Conservation (phyloP, 805 yeast species). For the Spathaspora boniae region DNA sequence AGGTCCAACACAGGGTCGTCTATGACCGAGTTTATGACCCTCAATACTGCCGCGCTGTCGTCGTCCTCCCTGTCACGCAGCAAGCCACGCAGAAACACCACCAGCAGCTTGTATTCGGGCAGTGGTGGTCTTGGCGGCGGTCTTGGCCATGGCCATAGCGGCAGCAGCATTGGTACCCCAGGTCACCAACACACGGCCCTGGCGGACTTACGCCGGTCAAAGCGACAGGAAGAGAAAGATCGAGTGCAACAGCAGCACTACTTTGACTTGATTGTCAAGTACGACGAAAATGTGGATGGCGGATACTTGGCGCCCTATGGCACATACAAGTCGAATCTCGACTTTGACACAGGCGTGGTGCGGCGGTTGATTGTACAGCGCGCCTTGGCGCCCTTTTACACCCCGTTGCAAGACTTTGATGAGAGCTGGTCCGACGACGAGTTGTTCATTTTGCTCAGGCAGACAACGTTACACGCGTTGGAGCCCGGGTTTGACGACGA, state of each 20-base stretch:
- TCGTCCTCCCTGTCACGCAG: background rate
- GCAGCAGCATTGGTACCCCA: conserved; percentile 7
- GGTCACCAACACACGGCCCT: conserved; percentile 10
- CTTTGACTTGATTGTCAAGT: conserved; percentile 54
- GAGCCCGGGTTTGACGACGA: conserved; percentile 48
- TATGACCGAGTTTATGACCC: conserved; percentile 6
- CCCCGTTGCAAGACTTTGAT: conserved; percentile 81
- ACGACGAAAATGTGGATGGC: conserved; percentile 81
- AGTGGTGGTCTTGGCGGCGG: background rate
- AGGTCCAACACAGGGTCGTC: conserved; percentile 26
- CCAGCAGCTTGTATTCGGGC: too few relatives aligned
- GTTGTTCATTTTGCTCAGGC: conserved; percentile 46
- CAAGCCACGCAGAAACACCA: conserved; percentile 19
- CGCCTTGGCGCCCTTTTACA: conserved; percentile 81
- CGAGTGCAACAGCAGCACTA: conserved; percentile 51
- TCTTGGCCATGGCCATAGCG: background rate
- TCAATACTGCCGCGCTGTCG: conserved; percentile 8
- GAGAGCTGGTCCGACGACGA: conserved; percentile 69
- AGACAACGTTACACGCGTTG: conserved; percentile 55
- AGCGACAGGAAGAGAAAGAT: conserved; percentile 53
- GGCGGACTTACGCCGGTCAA: conserved; percentile 19
- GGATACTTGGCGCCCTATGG: conserved; percentile 93
- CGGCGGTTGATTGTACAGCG: conserved; percentile 65
- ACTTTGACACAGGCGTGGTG: conserved; percentile 73
- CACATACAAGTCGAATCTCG: conserved; percentile 72